A percentile compares a stretch with the other conserved stretches of the same genome.
Evolutionary conservation across 805 yeast genomes (phyloP).

Genomic region (Candida nonsorbophila): DNA sequence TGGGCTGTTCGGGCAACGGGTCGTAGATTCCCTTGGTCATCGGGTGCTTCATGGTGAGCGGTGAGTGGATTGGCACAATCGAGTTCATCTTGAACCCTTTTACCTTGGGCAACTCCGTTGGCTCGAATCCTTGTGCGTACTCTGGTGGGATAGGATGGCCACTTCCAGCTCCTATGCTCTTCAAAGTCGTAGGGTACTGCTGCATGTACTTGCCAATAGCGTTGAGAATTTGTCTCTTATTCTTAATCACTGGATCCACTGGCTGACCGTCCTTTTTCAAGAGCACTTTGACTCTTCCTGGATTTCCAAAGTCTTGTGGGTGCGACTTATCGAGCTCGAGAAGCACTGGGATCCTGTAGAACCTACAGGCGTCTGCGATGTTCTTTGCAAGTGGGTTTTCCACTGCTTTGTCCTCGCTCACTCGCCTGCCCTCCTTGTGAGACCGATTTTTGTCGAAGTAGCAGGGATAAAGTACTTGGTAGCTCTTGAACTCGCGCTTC

Average conservation of each 20-base stretch:
- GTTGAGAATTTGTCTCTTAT: constrained; percentile 61
- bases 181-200: constrained; percentile 63
- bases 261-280: constrained; percentile 48
- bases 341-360: constrained; percentile 36
- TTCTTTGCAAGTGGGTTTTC: constrained; percentile 84
- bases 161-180: constrained; percentile 43
- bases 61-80: constrained; percentile 83
- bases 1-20: constrained; percentile 39
- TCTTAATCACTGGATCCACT: constrained; percentile 20
- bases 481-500: constrained; percentile 55
- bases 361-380: constrained; percentile 65
- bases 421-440: constrained; percentile 80
- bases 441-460: constrained; percentile 80
- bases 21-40: constrained; percentile 68
- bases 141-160: constrained; percentile 66
- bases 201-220: constrained; percentile 58
- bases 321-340: constrained; percentile 82
- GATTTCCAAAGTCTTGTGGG: constrained; percentile 96
- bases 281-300: constrained; percentile 87
- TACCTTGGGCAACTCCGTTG: constrained; percentile 68
- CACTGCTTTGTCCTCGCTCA: constrained; percentile 62
- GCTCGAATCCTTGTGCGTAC: constrained; percentile 42
- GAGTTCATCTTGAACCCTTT: constrained; percentile 81
- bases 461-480: constrained; percentile 84
- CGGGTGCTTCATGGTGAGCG: constrained; percentile 78